These are phyloP conservation scores for Leucaena leucocephala DNA, from an alignment of 306 rosid species.

Conservation along the genomic window DNA sequence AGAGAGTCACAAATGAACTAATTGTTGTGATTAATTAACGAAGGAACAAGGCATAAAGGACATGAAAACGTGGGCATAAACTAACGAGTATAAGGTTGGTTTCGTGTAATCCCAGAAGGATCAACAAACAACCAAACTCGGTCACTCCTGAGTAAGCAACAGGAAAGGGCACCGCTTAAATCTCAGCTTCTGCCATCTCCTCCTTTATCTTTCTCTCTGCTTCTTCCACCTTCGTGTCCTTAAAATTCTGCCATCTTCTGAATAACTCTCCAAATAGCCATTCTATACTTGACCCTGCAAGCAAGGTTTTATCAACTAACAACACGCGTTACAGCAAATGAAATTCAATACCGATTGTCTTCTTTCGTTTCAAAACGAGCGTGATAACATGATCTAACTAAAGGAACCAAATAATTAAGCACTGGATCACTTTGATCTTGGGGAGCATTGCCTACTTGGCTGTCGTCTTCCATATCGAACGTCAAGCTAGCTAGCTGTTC, in stretches of 20 bases:
- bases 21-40: no score
- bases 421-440: not conserved
- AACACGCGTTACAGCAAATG: not conserved
- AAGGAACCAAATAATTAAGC: no score
- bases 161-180: not conserved
- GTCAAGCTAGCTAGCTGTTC: not conserved
- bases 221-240: not conserved
- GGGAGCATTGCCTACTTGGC: not conserved
- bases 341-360: not conserved
- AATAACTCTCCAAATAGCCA: not conserved
- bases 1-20: no score
- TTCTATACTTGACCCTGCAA: not conserved
- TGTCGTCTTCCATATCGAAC: not conserved
- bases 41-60: not conserved
- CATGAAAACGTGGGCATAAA: not conserved
- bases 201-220: slow-evolving; percentile 22
- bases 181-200: not conserved
- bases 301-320: not conserved
- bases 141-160: not conserved
- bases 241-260: not conserved
- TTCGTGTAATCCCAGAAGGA: not conserved
- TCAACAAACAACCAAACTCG: slow-evolving; percentile 21
- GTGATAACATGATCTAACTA: not conserved
- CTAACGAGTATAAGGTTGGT: not conserved
- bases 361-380: not conserved